A percentile compares a stretch with the other conserved stretches of the same genome.
phyloP scores from a whole-genome alignment of 257 asterid genomes.

The Cordia subcordata region DNA sequence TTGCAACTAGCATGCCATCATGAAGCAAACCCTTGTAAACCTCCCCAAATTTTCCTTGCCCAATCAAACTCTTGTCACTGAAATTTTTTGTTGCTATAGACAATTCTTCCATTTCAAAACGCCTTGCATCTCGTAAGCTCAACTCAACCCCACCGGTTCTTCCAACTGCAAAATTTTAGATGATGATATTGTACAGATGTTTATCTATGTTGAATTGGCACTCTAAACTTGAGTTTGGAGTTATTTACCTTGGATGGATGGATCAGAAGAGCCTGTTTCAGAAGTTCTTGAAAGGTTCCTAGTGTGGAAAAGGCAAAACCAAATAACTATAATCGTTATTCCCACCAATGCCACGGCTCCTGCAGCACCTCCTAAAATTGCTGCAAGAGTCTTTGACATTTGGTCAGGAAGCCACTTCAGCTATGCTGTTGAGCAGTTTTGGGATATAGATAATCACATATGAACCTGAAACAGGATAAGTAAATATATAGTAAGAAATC shows the following conservation, averaged over 20 bases:
- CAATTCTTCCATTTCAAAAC: slow-evolving; percentile 64
- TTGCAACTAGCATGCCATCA: slow-evolving; percentile 87
- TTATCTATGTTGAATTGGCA: not conserved
- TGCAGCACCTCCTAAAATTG: slow-evolving; percentile 95
- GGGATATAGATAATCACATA: slow-evolving; percentile 27
- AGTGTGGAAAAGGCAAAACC: slow-evolving; percentile 49
- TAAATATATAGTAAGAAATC: too few relatives aligned
- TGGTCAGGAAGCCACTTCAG: slow-evolving; percentile 60
- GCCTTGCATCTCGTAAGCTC: slow-evolving; percentile 61
- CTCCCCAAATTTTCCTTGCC: slow-evolving; percentile 88
- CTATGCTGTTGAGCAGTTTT: slow-evolving; percentile 26
- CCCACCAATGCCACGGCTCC: slow-evolving; percentile 89
- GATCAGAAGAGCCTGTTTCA: slow-evolving; percentile 83
- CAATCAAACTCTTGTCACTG: slow-evolving; percentile 69
- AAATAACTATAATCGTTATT: slow-evolving; percentile 38
- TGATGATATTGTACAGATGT: not conserved
- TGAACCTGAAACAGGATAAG: slow-evolving; percentile 44
- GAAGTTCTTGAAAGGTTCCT: slow-evolving; percentile 60
- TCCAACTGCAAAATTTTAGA: slow-evolving; percentile 42
- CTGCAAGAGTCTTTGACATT: slow-evolving; percentile 97
- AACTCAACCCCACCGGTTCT: slow-evolving; percentile 57
- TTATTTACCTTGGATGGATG: slow-evolving; percentile 55
- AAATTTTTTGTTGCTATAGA: slow-evolving; percentile 64
- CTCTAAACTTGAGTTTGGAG: not conserved
- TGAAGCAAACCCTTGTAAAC: slow-evolving; percentile 88